phyloP scores from a whole-genome alignment of 2,329 filamentous ascomycete species.

The Golovinomyces cichoracearum region DNA sequence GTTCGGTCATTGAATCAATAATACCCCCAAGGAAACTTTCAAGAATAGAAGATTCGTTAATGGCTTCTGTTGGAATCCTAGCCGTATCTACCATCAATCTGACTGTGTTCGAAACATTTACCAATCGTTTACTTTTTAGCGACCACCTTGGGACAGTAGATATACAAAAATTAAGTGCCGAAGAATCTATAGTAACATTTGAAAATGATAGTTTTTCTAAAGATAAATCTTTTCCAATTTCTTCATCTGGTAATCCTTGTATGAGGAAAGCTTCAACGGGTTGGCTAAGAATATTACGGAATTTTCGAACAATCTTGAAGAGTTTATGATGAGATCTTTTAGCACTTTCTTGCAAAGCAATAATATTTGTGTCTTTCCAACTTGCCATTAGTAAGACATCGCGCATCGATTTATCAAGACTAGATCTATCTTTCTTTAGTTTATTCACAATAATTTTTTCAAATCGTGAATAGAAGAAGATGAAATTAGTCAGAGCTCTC shows the following conservation, averaged over 20 bases:
- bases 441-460: conserved; percentile 36
- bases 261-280: conserved; percentile 41
- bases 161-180: conserved; percentile 11
- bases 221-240: not conserved
- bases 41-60: conserved; percentile 33
- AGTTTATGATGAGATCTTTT: conserved; percentile 75
- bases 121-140: conserved; percentile 35
- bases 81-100: conserved; percentile 47
- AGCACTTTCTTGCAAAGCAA: conserved; percentile 66
- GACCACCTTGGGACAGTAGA: conserved; percentile 17
- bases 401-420: conserved; percentile 75
- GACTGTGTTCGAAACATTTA: conserved; percentile 42
- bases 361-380: conserved; percentile 96
- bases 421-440: conserved; percentile 38
- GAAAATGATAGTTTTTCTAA: not conserved
- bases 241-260: conserved; percentile 28
- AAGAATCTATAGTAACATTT: conserved; percentile 7
- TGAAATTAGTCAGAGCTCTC: conserved; percentile 47
- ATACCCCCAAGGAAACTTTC: conserved; percentile 44
- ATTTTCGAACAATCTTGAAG: conserved; percentile 76
- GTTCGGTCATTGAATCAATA: conserved; percentile 38
- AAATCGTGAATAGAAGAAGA: conserved; percentile 49
- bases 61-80: conserved; percentile 22
- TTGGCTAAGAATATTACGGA: conserved; percentile 51
- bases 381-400: conserved; percentile 81